Base-by-base conservation (phyloP, 768 basidiomycete species). In the Tylopilus subfusipes region DNA sequence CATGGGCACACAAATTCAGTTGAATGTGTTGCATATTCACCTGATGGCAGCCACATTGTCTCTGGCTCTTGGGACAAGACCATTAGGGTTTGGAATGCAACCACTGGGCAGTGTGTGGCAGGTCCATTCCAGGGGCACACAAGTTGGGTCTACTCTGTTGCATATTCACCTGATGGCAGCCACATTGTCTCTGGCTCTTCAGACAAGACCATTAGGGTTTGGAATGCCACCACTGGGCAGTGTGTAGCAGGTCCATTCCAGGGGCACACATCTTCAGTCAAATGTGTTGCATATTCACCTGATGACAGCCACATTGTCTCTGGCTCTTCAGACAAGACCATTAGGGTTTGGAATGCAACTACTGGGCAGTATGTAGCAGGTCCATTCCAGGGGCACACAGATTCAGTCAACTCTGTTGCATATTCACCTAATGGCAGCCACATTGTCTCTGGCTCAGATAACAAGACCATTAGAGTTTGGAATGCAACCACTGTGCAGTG, bases 291-390 rank as follows among this genome's bases (percentile, higher is more conserved):
- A 13, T 36, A 36, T 36, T 45, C 44, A 19, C 44, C 44, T 45
- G 18, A n/a, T 36, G 34, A 14, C 18, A 36, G 14, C 2, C 18
- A 45, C 19, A 19, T 45, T 30, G 29, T 19, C n/a, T 45, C 29
- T 45, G 44, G 44, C 10, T 36, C 34, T 3, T 2, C 13, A 16
- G 44, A 48, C 24, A 38, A 36, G 4, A 49, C 48, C 7, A 39
- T 39, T 19, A 30, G n/a, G 18, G n/a, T 68, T 14, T 69, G 63
- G 65, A 46, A 65, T 54, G 50, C 42, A 24, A 45, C 42, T 29
- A 34, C 53, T 45, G 34, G 54, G 47, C 30, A 48, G 10, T 31
- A 21, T 51, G 18, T 58, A n/a, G 48, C 48, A 40, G 38, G 38
- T 40, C 48, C 36, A 49, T 49, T 49, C 29, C n/a, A n/a, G n/a